These are phyloP conservation scores for Leishmania turanica DNA, from an alignment of 208 protist genomes.

Conservation along the genomic window DNA sequence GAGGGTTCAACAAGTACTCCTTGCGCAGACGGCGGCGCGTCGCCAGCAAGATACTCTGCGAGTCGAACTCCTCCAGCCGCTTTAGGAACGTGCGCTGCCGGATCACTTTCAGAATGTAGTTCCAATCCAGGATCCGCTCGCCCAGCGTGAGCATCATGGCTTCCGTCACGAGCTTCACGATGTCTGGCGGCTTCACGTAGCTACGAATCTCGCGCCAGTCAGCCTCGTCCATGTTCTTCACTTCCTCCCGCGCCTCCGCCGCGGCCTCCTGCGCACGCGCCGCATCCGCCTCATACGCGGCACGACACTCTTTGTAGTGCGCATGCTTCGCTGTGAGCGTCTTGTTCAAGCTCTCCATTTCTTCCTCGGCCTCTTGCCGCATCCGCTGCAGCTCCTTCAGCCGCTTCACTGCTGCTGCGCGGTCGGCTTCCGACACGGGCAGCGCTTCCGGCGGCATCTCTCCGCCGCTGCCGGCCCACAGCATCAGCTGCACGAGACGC, in stretches of 20 bases:
- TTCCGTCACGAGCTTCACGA: constrained; percentile 48
- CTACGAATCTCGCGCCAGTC: constrained; percentile 67
- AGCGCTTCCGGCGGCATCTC: constrained; percentile 16
- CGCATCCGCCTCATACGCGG: constrained; percentile 22
- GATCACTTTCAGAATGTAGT: constrained; percentile 40
- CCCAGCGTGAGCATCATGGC: constrained; percentile 46
- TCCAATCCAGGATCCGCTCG: constrained; percentile 25
- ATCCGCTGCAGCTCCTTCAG: constrained; percentile 30
- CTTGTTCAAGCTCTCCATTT: constrained; percentile 33
- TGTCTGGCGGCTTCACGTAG: constrained; percentile 58
- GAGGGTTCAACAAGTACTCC: constrained; percentile 40
- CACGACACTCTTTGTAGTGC: constrained; percentile 23
- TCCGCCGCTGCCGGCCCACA: constrained; percentile 35
- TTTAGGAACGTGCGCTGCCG: constrained; percentile 40
- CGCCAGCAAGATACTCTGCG: constrained; percentile 27
- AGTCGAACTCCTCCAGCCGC: constrained; percentile 42
- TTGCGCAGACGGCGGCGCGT: constrained; percentile 17
- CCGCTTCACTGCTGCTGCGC: constrained; percentile 19
- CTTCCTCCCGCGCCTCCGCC: constrained; percentile 18
- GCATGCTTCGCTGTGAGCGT: constrained; percentile 17
- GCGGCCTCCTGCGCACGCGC: constrained; percentile 11
- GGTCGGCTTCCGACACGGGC: constrained; percentile 16
- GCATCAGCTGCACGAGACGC: constrained; percentile 45
- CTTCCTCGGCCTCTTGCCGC: constrained; percentile 29
- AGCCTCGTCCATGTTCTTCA: constrained; percentile 37